Base-by-base conservation (phyloP, 805 yeast genomes). In the Saturnispora saitoi region DNA sequence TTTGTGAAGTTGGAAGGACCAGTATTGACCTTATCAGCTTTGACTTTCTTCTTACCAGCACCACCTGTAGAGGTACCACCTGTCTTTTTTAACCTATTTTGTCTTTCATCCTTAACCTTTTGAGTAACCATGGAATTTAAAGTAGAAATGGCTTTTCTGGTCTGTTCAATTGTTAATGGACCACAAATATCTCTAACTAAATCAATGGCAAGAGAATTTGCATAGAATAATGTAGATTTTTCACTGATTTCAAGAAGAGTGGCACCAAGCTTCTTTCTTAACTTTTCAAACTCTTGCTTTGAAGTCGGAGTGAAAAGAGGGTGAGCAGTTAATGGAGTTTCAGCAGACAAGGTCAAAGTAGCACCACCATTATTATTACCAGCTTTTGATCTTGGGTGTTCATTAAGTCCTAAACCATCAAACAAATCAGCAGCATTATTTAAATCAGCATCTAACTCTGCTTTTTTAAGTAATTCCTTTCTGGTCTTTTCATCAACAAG, bases 11-110 rank as follows among this genome's bases (percentile, higher is more conserved):
- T 63, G 31, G 69, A 63, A 10, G 56, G 56, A 43, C 78, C 78
- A 46, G 85, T 72, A 64, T 82, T 83, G 41, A 87, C 83, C 49
- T 80, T 76, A 49, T 86, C 83, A 26, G 54, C 52, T 68, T 85
- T 84, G 50, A 88, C 96, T 79, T 90, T 91, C 79, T 85, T 84
- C 77, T 90, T 89, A 68, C 95, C 95, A 34, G 95, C 93, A 64
- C 96, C 96, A 59, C 95, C 95, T 22, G 87, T 78, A 36, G 91
- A 79, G 26, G 95, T 85, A 55, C 91, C 93, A 53, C 93, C 91
- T 48, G 86, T 75, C 64, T 81, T 83, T 58, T 84, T 78, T 59
- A 86, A 70, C 66, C 96, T 81, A 24, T 86, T 88, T 60, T 79
- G 86, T 73, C 97, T 86, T 70, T 91, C 98, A 48, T 83, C 84